These are phyloP conservation scores for Rutstroemia sydowiana DNA, from an alignment of 2,329 filamentous ascomycete species.

Conservation along the genomic window DNA sequence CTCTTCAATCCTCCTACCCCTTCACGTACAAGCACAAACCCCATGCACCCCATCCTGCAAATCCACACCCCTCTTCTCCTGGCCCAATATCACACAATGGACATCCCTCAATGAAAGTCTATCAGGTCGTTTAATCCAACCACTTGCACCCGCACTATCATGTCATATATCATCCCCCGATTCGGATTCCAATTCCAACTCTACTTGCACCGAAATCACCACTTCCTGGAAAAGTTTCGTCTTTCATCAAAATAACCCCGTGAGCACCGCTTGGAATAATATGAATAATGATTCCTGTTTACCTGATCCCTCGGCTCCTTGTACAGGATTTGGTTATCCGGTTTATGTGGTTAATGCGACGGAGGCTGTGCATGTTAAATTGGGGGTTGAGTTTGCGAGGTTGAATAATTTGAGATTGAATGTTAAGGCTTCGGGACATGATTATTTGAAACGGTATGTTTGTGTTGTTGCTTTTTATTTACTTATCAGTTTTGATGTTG, in stretches of 20 bases:
- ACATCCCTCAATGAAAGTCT: conserved; percentile 38
- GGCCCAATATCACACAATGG: conserved; percentile 43
- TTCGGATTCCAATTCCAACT: conserved; percentile 26
- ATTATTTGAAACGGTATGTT: conserved; percentile 19
- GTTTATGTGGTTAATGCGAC: conserved; percentile 30
- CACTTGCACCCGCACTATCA: conserved; percentile 37
- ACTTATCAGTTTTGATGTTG: no score
- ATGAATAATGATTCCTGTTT: conserved; percentile 44
- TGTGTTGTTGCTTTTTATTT: conserved; percentile 15
- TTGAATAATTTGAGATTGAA: conserved; percentile 28
- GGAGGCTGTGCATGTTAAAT: conserved; percentile 8
- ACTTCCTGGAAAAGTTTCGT: conserved; percentile 21
- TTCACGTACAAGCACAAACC: no score
- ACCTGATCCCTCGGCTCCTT: conserved; percentile 33
- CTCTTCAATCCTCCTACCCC: no score
- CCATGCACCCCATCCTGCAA: no score
- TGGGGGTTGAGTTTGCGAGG: conserved; percentile 30
- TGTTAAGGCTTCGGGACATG: conserved; percentile 39
- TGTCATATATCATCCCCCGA: conserved; percentile 37
- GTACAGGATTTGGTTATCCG: conserved; percentile 33
- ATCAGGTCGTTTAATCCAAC: conserved; percentile 35
- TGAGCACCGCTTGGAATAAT: conserved; percentile 35
- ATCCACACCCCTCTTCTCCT: no score
- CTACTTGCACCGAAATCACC: conserved; percentile 29
- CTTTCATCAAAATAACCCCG: conserved; percentile 22